Conservation (phyloP, 768 basidiomycete species). For the Phlebiopsis flavidoalba region DNA sequence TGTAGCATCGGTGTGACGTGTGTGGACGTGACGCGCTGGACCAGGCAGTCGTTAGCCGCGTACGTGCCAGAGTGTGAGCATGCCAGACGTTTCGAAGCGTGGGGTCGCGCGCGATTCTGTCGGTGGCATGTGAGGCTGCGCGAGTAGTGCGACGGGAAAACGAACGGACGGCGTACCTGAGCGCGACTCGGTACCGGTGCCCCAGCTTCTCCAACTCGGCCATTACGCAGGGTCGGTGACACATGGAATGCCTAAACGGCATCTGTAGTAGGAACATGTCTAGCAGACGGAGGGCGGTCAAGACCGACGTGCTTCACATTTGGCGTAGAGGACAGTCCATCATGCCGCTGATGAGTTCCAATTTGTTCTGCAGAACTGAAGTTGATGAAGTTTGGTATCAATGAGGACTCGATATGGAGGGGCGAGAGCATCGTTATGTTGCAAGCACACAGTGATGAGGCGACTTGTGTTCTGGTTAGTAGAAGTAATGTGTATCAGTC, state of each 20-base stretch:
- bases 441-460: slow-evolving; percentile 95
- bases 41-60: slow-evolving; percentile 97
- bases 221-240: slow-evolving; percentile 99
- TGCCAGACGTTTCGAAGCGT: slow-evolving; percentile 86
- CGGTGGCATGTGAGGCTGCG: neutral
- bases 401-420: slow-evolving; percentile 97
- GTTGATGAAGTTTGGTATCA: slow-evolving; percentile 99
- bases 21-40: slow-evolving; percentile 95
- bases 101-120: slow-evolving; percentile 96
- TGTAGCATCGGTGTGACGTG: slow-evolving; percentile 91
- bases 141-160: neutral
- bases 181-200: slow-evolving; percentile 88
- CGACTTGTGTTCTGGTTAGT: slow-evolving; percentile 61
- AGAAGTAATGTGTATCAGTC: neutral
- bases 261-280: neutral
- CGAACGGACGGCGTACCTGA: slow-evolving; percentile 55
- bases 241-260: slow-evolving; percentile 80
- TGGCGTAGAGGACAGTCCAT: slow-evolving; percentile 99
- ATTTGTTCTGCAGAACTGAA: slow-evolving; percentile 96
- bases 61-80: slow-evolving; percentile 97
- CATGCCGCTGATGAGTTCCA: slow-evolving; percentile 96
- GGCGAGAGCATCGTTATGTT: slow-evolving; percentile 92
- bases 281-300: slow-evolving; percentile 1
- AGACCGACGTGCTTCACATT: slow-evolving; percentile 56
- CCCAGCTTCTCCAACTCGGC: slow-evolving; percentile 98